Percentiles rank a stretch among this genome's conserved stretches.
These are phyloP conservation scores for Penicillium subrubescens DNA, from an alignment of 495 filamentous ascomycete species.

Conservation along the genomic window DNA sequence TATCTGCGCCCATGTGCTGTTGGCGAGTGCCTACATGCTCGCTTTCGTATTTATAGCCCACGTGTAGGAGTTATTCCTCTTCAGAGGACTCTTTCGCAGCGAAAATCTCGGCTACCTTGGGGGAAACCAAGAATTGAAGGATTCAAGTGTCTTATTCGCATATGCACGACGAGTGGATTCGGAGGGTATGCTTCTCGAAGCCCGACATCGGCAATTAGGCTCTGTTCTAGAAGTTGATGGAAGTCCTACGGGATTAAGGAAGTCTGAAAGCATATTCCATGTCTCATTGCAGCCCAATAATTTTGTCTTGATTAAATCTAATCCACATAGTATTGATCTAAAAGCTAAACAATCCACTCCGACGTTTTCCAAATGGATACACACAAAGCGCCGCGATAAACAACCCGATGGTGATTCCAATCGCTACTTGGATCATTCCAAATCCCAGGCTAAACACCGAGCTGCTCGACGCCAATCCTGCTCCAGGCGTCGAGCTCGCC, in stretches of 20 bases:
- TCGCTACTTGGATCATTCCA: slow-evolving; percentile 75
- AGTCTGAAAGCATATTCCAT: too few species aligned
- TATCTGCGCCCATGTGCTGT: neutral
- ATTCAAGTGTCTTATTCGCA: neutral
- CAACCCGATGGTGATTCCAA: slow-evolving; percentile 86
- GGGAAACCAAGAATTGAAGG: neutral
- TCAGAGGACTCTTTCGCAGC: neutral
- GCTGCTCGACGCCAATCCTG: slow-evolving; percentile 19
- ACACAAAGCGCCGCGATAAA: slow-evolving; percentile 81
- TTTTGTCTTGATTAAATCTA: too few species aligned
- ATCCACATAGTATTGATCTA: slow-evolving; percentile 34
- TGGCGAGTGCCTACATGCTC: neutral
- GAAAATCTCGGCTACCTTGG: neutral
- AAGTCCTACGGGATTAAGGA: neutral
- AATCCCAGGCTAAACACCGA: slow-evolving; percentile 36
- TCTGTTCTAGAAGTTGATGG: neutral
- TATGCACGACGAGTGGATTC: neutral
- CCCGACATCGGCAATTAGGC: neutral
- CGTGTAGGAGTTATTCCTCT: neutral
- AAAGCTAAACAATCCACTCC: slow-evolving; percentile 84
- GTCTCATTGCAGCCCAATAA: too few species aligned
- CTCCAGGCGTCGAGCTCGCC: slow-evolving; percentile 11
- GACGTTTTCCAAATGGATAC: slow-evolving; percentile 84
- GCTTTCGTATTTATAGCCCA: neutral
- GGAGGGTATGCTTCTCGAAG: neutral